Evolutionary conservation across 257 asterid genomes (phyloP).

Genomic region (Solanum microdontum): DNA sequence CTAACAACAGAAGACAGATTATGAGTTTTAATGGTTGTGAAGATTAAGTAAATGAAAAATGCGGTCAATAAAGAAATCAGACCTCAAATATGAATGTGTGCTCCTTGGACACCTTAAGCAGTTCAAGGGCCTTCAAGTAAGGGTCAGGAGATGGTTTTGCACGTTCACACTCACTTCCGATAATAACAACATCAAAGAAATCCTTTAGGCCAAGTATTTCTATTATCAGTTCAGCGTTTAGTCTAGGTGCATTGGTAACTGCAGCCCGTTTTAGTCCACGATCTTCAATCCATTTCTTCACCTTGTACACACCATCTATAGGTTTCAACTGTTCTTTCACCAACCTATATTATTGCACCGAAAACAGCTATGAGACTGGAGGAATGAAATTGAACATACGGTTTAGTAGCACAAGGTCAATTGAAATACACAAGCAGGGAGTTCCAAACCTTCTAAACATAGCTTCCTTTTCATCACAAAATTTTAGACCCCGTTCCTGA

Average conservation of each 20-base stretch:
- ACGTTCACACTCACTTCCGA: slow-evolving; percentile 81
- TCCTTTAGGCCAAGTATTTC: slow-evolving; percentile 74
- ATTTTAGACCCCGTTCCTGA: slow-evolving; percentile 56
- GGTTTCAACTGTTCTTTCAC: slow-evolving; percentile 65
- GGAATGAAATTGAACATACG: background rate
- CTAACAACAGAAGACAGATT: slow-evolving; percentile 19
- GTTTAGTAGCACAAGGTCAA: background rate
- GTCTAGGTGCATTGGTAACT: slow-evolving; percentile 86
- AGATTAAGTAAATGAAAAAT: background rate
- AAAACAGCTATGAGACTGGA: background rate
- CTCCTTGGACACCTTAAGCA: slow-evolving; percentile 74
- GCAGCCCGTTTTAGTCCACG: slow-evolving; percentile 89
- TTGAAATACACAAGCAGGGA: background rate
- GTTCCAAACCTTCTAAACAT: slow-evolving; percentile 59
- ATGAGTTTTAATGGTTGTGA: background rate
- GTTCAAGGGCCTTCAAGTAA: slow-evolving; percentile 78
- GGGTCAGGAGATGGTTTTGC: slow-evolving; percentile 92
- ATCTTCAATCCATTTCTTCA: slow-evolving; percentile 79
- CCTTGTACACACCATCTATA: slow-evolving; percentile 49
- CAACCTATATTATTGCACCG: slow-evolving; percentile 35
- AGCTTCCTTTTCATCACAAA: slow-evolving; percentile 79
- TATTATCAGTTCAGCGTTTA: slow-evolving; percentile 75
- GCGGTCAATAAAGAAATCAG: slow-evolving; percentile 2
- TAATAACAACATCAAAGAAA: slow-evolving; percentile 55
- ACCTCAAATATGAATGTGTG: slow-evolving; percentile 89